These are phyloP conservation scores for Houttuynia cordata DNA, from an alignment of 164 flowering plant species.

Conservation along the genomic window DNA sequence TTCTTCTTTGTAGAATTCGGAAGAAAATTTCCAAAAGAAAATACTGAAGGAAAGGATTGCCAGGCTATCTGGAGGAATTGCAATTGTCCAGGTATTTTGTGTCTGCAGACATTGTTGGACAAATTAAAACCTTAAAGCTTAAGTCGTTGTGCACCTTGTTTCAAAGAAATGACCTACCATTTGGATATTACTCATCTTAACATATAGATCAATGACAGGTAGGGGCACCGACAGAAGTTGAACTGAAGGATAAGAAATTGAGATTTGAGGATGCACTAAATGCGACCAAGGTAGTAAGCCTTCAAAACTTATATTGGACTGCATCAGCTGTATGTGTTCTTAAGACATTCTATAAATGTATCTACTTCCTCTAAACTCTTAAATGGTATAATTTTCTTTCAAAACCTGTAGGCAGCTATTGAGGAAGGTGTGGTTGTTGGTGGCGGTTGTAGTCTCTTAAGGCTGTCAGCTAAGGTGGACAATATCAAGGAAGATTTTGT, in stretches of 20 bases:
- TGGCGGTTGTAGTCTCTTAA: conserved; percentile 75
- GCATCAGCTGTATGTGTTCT: not conserved
- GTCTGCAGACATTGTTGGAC: not conserved
- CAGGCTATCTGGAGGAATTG: conserved; percentile 74
- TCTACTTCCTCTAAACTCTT: not conserved
- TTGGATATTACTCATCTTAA: not conserved
- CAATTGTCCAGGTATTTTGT: conserved; percentile 58
- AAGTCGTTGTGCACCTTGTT: not conserved
- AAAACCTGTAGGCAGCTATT: conserved; percentile 56
- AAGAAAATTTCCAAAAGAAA: conserved; percentile 66
- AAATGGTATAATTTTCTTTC: no score
- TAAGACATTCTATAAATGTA: not conserved
- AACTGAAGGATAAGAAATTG: conserved; percentile 77
- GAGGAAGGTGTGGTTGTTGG: conserved; percentile 97
- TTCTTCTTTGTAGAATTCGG: conserved; percentile 46
- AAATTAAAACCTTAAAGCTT: not conserved
- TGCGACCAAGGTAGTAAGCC: conserved; percentile 63
- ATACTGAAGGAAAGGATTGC: conserved; percentile 82
- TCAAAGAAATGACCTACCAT: not conserved
- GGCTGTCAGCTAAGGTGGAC: conserved; percentile 64
- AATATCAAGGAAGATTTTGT: conserved; percentile 45
- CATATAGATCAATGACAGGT: conserved; percentile 29
- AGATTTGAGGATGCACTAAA: conserved; percentile 89
- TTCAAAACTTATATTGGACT: not conserved
- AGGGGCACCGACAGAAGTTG: conserved; percentile 85